These are phyloP conservation scores for Dictyostelium intermedium DNA, from an alignment of 78 protist species.

Conservation along the genomic window DNA sequence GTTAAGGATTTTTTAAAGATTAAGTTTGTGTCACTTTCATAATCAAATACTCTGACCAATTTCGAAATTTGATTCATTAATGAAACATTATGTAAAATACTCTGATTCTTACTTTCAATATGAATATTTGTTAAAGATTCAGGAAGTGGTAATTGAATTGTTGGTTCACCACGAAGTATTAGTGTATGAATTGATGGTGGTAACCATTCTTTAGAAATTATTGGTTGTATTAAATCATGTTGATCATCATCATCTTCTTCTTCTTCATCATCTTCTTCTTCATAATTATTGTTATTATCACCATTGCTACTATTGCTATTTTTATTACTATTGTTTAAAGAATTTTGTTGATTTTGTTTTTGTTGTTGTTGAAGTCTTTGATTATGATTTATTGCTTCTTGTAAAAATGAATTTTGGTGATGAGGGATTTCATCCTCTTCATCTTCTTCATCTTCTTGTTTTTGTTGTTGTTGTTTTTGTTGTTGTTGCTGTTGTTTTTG, in stretches of 20 bases:
- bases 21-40: neutral
- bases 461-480: too few species aligned
- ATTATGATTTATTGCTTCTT: neutral
- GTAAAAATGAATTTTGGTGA: neutral
- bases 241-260: neutral
- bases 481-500: too few species aligned
- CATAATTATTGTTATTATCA: too few species aligned
- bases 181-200: neutral
- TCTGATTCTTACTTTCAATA: neutral
- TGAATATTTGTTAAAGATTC: neutral
- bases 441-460: neutral
- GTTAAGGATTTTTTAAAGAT: neutral
- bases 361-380: neutral
- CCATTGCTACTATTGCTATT: too few species aligned
- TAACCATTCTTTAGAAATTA: neutral
- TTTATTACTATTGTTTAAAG: too few species aligned
- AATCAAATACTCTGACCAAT: neutral
- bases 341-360: neutral
- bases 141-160: neutral
- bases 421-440: neutral
- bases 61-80: neutral
- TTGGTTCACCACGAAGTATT: conserved; percentile 5
- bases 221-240: neutral
- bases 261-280: neutral
- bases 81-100: neutral